These are phyloP conservation scores for Arabidopsis lyrata DNA, from an alignment of 441 rosid species.

Conservation along the genomic window DNA sequence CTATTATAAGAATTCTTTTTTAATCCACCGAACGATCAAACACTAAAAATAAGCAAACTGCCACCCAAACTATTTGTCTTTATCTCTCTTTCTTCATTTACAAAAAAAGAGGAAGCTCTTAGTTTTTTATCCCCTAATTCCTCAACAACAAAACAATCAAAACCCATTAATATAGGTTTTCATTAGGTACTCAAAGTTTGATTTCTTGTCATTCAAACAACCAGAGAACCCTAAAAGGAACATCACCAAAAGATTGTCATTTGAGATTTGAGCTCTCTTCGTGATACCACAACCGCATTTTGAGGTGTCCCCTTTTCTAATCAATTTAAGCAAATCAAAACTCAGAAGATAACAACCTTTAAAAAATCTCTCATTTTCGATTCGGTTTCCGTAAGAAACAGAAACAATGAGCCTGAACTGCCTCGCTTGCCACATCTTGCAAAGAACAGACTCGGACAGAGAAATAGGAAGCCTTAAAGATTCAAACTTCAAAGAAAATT, in stretches of 20 bases:
- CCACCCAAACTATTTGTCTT: background rate
- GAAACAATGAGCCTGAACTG: slow-evolving; percentile 67
- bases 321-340: too few relatives aligned
- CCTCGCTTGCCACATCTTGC: slow-evolving; percentile 57
- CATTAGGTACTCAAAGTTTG: background rate
- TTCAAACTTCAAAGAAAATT: slow-evolving; percentile 53
- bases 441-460: slow-evolving; percentile 51
- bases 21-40: slow-evolving; percentile 18
- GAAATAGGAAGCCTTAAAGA: slow-evolving; percentile 46
- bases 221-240: slow-evolving; percentile 23
- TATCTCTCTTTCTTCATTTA: slow-evolving; percentile 1
- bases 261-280: slow-evolving; percentile 13
- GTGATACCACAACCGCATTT: slow-evolving; percentile 2
- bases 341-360: background rate
- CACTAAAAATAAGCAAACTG: slow-evolving; percentile 10
- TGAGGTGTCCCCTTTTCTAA: background rate
- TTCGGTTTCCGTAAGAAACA: background rate
- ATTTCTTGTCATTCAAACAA: slow-evolving; percentile 35
- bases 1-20: background rate
- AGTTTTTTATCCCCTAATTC: background rate
- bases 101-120: background rate
- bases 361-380: background rate
- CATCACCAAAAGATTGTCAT: slow-evolving; percentile 21
- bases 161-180: slow-evolving; percentile 7
- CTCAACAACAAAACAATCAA: slow-evolving; percentile 17